These are phyloP conservation scores for Ophiostoma sp. DNA, from an alignment of 2,329 filamentous ascomycete genomes.

Conservation along the genomic window DNA sequence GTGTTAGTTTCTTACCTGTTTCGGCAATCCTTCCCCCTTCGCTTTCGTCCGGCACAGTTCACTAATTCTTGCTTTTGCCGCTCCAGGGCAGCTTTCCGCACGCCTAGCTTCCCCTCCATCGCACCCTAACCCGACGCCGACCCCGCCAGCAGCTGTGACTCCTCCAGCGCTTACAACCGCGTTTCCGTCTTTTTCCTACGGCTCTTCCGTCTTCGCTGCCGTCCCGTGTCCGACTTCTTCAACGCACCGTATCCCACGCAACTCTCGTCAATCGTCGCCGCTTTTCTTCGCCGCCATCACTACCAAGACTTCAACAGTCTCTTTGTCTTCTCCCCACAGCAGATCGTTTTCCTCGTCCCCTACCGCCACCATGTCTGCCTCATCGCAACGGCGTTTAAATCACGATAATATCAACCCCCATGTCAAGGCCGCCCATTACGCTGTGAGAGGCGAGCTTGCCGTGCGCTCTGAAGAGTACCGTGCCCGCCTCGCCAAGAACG, in stretches of 20 bases:
- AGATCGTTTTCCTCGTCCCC: conserved; percentile 22
- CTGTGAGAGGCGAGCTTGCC: conserved; percentile 92
- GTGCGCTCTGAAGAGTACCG: conserved; percentile 92
- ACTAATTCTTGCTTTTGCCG: conserved; percentile 9
- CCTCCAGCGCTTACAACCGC: conserved; percentile 5
- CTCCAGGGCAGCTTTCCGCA: conserved; percentile 3
- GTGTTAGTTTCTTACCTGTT: conserved; percentile 23
- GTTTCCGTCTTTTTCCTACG: conserved; percentile 18
- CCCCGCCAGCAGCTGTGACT: conserved; percentile 23
- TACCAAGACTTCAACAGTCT: not conserved
- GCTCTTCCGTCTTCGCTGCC: conserved; percentile 18
- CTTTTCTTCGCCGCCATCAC: not conserved
- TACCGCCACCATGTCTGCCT: conserved; percentile 39
- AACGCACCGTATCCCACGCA: not conserved
- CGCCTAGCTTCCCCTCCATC: conserved; percentile 7
- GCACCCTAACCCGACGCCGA: not conserved
- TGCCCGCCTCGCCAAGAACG: conserved; percentile 64
- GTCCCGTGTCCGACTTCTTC: not conserved
- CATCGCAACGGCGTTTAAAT: conserved; percentile 55
- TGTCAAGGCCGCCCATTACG: conserved; percentile 86
- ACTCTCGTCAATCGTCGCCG: not conserved
- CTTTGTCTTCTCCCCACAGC: not conserved
- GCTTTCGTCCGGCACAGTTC: not conserved
- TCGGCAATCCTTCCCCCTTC: conserved; percentile 19
- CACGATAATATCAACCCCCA: conserved; percentile 90